Base-by-base conservation (phyloP, 177 flowering plant species). In the Vitis hybrid region DNA sequence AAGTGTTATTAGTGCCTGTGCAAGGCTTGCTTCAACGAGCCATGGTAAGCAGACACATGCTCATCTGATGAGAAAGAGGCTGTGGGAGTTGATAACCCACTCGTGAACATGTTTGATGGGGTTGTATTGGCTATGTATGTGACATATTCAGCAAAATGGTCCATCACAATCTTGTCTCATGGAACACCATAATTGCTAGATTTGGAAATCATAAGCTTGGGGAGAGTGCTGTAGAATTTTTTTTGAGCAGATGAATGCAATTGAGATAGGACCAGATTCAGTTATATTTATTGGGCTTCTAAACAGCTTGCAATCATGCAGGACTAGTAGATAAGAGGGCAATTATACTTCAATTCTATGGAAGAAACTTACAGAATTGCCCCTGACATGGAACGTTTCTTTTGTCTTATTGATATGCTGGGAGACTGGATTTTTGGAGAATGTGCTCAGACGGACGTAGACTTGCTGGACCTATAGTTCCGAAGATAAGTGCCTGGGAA, bases 51-150 rank as follows among this genome's bases (percentile, higher is more conserved):
- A 90, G 72, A 69, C 89, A 60, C 93, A 92, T 74, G 88, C 82
- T 70, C 81, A 81, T 75, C 68, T 89, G 49, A 77, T 84, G 15
- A 77, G 93, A 72, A 83, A 75, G 50, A 78, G 74, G 57, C 57
- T 54, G 14, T 76, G n/a, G 93, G 84, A 66, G 88, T 89, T 62
- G 79, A 74, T 23, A 92, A 88, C 80, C 91, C 91, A 8, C 87
- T 92, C 62, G 73, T 87, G 9, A 85, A 90, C 78, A 88, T 92
- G 94, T 92, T 90, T 74, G 87, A 81, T 87, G 94, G 64, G 95
- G 97, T 34, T 79, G 71, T 48, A 80, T 92, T 60, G 65, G 60
- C 62, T 71, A 80, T 68, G 88, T 90, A 19, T 73, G 58, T 48
- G 57, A 59, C 6, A 50, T 84, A 21, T 92, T 92, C 60, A 65